Base-by-base conservation (phyloP, 768 basidiomycete genomes). In the Auricularia sp. region DNA sequence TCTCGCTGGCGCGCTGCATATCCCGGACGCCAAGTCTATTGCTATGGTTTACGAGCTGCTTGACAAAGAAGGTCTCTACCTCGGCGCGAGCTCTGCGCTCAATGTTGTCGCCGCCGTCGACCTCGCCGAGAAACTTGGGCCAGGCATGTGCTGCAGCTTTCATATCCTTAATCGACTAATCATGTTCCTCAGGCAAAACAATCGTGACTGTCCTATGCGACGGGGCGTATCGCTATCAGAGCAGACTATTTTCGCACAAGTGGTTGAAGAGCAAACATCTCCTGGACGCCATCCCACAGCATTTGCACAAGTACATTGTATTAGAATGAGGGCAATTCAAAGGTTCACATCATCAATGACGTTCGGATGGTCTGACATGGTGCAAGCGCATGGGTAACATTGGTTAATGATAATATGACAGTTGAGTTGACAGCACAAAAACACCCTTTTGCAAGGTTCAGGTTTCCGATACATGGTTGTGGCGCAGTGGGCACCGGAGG, bases 211-310 rank as follows among this genome's bases (percentile, higher is more conserved):
- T 98, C 62, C 76, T 99, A 44, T 92, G 90, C 74, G 97, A 99
- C 72, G 97, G 96, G 6, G 97, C 97, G 56, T 96, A 98, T 72
- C 84, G 97, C 72, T 97, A 99, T 72, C 97, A 98, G 77, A 95
- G 91, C 66, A 84, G 97, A 11, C 78, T 99, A 42, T 99, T 99
- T 78, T 97, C 94, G 16, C 90, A 90, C 73, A 84, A 85, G 69
- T 99, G 97, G 97, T 77, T 99, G 59, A 79, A 86, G 72, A 78
- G 82, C 42, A 98, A 98, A 73, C 86, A 82, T 0, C 78, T 99
- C 61, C 80, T 83, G 51, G 78, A 82, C 39, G 86, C 87, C 29
- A 91, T 99, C 71, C 95, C 97, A 1, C 79, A 83, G 59, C 82
- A 90, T 67, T 74, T 98, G 67, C 87, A 85, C 74, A 96, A 96